Percentiles rank a stretch among this genome's conserved stretches.
Conservation (phyloP, 768 basidiomycete genomes). For the Solioccasus polychromus region DNA sequence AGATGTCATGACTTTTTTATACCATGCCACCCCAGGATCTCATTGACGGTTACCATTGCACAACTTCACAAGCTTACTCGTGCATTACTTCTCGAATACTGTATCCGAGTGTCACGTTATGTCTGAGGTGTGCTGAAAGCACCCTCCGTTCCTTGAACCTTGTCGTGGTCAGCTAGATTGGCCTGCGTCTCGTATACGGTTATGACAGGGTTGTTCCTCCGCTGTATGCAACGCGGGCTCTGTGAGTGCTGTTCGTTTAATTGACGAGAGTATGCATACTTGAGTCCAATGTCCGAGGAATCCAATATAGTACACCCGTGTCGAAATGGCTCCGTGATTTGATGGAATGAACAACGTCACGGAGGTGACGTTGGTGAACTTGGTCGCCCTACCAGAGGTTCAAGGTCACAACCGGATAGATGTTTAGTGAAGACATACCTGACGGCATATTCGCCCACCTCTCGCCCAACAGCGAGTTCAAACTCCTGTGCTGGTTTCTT, state of each 20-base stretch:
- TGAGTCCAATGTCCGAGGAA: slow-evolving; percentile 81
- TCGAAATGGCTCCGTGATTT: slow-evolving; percentile 75
- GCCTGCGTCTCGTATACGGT: slow-evolving; percentile 88
- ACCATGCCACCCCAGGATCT: not conserved
- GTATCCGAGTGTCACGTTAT: slow-evolving; percentile 10
- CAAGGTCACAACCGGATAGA: not conserved
- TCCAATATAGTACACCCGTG: slow-evolving; percentile 79
- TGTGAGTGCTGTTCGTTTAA: not conserved
- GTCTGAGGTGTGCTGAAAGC: slow-evolving; percentile 47
- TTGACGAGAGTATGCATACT: slow-evolving; percentile 38
- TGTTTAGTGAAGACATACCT: slow-evolving; percentile 51
- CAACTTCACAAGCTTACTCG: slow-evolving; percentile 9
- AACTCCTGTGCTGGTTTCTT: slow-evolving; percentile 70
- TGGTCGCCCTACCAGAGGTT: slow-evolving; percentile 58
- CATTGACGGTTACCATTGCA: not conserved
- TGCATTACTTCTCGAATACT: slow-evolving; percentile 3
- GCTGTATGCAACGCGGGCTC: slow-evolving; percentile 39
- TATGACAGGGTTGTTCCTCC: slow-evolving; percentile 73
- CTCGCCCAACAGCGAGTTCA: slow-evolving; percentile 62
- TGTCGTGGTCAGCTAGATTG: slow-evolving; percentile 83
- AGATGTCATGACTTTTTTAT: slow-evolving; percentile 2
- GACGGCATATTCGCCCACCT: slow-evolving; percentile 82
- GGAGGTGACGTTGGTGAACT: slow-evolving; percentile 79
- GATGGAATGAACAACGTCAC: slow-evolving; percentile 82
- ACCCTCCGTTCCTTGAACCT: slow-evolving; percentile 77